These are phyloP conservation scores for Aspergillus tanneri DNA, from an alignment of 2,329 filamentous ascomycete genomes.

Conservation along the genomic window DNA sequence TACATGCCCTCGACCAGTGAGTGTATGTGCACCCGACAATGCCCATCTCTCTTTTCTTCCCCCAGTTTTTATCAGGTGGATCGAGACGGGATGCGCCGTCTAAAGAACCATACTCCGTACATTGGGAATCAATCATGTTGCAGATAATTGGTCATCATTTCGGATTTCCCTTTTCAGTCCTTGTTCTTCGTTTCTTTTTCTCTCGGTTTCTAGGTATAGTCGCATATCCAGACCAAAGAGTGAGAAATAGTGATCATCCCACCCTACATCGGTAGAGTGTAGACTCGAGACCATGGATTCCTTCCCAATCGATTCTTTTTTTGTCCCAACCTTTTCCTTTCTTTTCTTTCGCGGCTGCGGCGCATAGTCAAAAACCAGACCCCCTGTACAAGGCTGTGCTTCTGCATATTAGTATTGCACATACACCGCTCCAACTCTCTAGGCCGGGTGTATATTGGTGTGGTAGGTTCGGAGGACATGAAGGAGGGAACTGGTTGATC, in stretches of 20 bases:
- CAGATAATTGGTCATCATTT: constrained; percentile 5
- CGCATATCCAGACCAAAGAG: no score
- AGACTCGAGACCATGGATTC: neutral
- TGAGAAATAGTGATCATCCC: no score
- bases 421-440: no score
- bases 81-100: constrained; percentile 1
- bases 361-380: constrained; percentile 10
- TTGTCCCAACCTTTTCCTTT: neutral
- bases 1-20: neutral
- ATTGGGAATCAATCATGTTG: constrained; percentile 2
- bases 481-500: no score
- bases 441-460: no score
- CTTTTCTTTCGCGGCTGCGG: constrained; percentile 18
- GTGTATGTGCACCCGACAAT: neutral
- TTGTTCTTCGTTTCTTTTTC: constrained; percentile 2
- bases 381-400: neutral
- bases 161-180: neutral
- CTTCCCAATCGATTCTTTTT: constrained; percentile 1
- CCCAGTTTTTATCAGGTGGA: constrained; percentile 1
- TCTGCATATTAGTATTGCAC: neutral
- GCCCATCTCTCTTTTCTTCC: neutral
- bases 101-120: neutral
- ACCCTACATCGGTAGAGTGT: no score
- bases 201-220: neutral
- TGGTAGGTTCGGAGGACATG: no score